Percentiles rank a stretch among this genome's conserved stretches.
phyloP scores from a whole-genome alignment of 139 green algal genomes.

The Deuterostichococcus epilithicus region DNA sequence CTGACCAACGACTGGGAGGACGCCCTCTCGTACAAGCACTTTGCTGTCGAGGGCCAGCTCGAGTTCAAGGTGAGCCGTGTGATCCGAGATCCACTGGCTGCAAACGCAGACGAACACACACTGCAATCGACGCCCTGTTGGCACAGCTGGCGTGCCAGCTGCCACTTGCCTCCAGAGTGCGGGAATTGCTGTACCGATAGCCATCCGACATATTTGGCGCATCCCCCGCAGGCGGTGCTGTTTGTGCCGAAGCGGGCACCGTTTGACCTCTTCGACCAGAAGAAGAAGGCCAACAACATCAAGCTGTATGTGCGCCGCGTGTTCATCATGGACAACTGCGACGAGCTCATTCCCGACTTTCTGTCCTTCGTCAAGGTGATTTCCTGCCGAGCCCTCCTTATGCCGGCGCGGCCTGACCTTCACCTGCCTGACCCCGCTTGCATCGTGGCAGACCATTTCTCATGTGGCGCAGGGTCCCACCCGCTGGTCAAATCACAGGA shows the following conservation, averaged over 20 bases:
- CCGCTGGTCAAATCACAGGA: no score
- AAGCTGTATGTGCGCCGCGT: conserved; percentile 68
- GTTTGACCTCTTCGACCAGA: conserved; percentile 98
- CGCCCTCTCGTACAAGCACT: conserved; percentile 93
- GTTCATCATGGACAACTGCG: conserved; percentile 81
- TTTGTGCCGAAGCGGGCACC: conserved; percentile 79
- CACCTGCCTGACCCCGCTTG: neutral
- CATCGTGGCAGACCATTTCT: no score
- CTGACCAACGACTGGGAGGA: conserved; percentile 99
- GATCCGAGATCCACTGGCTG: conserved; percentile 48
- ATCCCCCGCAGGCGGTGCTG: conserved; percentile 9
- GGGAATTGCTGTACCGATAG: no score
- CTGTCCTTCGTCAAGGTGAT: conserved; percentile 88
- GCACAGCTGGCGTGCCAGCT: no score
- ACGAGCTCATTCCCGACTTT: conserved; percentile 97
- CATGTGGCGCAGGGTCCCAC: conserved; percentile 5
- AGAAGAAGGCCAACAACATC: conserved; percentile 95
- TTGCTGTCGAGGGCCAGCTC: conserved; percentile 97
- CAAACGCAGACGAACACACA: no score
- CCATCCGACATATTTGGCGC: no score
- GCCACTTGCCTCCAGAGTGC: no score
- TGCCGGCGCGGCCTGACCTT: neutral
- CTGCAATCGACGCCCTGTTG: no score
- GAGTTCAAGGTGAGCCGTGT: conserved; percentile 88
- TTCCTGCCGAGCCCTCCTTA: neutral